Conservation (phyloP, 805 yeast species). For the Phaffomyces thermotolerans region DNA sequence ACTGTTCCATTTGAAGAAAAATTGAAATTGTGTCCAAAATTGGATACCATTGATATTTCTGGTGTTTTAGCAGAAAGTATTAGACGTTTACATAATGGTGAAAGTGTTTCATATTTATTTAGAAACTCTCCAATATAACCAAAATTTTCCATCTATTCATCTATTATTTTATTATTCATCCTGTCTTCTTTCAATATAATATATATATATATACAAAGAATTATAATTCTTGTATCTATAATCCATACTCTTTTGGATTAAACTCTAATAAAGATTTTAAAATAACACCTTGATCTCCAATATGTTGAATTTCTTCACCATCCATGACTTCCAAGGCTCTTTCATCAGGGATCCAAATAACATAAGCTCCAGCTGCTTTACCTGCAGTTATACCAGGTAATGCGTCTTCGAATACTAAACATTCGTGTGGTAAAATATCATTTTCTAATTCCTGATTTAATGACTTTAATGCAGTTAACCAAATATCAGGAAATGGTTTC, state of each 20-base stretch:
- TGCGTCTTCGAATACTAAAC: constrained; percentile 92
- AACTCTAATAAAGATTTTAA: constrained; percentile 46
- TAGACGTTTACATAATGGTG: constrained; percentile 82
- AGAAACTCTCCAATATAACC: constrained; percentile 48
- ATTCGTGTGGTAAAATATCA: constrained; percentile 68
- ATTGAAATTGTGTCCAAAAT: constrained; percentile 47
- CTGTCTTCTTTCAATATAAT: background rate
- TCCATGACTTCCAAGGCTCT: constrained; percentile 53
- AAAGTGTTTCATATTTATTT: constrained; percentile 73
- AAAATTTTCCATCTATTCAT: background rate
- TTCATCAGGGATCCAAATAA: constrained; percentile 92
- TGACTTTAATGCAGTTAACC: constrained; percentile 71
- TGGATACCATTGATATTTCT: constrained; percentile 64
- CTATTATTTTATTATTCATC: background rate
- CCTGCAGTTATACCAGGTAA: constrained; percentile 88
- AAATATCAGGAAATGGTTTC: constrained; percentile 90
- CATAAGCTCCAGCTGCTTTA: constrained; percentile 70
- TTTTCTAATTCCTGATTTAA: constrained; percentile 48
- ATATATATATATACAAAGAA: background rate
- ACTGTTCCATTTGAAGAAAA: constrained; percentile 73
- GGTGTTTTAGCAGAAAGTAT: constrained; percentile 75
- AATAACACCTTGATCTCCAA: constrained; percentile 54
- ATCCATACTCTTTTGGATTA: constrained; percentile 40
- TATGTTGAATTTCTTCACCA: constrained; percentile 41
- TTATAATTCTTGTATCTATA: constrained; percentile 17